Percentiles rank a stretch among this genome's conserved stretches.
Evolutionary conservation across 176 grass and related monocot genomes (phyloP).

Genomic region (Cenchrus purpureus): DNA sequence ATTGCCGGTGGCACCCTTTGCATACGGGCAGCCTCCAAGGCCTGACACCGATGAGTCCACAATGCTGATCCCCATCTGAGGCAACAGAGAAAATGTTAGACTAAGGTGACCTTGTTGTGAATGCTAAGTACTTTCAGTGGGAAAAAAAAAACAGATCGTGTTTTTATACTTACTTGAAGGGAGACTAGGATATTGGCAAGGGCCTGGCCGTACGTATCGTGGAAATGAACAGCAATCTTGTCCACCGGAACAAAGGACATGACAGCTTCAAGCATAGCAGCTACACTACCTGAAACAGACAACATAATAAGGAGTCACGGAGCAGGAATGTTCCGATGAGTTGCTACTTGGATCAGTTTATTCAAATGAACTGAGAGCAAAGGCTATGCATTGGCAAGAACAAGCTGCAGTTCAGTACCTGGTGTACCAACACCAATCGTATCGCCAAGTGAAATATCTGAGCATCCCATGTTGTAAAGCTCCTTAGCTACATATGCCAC

Average conservation of each 20-base stretch:
- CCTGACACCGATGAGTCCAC: conserved; percentile 87
- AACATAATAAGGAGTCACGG: not conserved
- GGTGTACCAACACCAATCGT: conserved; percentile 95
- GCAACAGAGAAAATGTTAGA: not conserved
- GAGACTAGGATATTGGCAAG: conserved; percentile 86
- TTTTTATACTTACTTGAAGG: conserved; percentile 70
- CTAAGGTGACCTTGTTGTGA: not conserved
- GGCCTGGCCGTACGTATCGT: conserved; percentile 92
- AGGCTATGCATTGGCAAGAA: not conserved
- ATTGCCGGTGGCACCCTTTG: conserved; percentile 83
- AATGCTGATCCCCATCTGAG: conserved; percentile 74
- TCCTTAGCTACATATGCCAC: conserved; percentile 88
- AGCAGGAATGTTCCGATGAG: not conserved
- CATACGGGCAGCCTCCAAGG: conserved; percentile 87
- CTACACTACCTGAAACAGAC: conserved; percentile 61
- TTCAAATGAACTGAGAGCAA: not conserved
- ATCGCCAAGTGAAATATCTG: conserved; percentile 96
- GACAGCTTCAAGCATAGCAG: conserved; percentile 81
- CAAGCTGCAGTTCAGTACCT: conserved; percentile 49
- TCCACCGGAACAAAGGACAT: conserved; percentile 71
- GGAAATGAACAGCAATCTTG: conserved; percentile 88
- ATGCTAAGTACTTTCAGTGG: not conserved
- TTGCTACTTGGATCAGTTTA: not conserved
- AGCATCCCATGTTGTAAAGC: conserved; percentile 91
- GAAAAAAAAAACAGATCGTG: not conserved